Base-by-base conservation (phyloP, 2,329 filamentous ascomycete species). In the Arthrobotrys conoides region DNA sequence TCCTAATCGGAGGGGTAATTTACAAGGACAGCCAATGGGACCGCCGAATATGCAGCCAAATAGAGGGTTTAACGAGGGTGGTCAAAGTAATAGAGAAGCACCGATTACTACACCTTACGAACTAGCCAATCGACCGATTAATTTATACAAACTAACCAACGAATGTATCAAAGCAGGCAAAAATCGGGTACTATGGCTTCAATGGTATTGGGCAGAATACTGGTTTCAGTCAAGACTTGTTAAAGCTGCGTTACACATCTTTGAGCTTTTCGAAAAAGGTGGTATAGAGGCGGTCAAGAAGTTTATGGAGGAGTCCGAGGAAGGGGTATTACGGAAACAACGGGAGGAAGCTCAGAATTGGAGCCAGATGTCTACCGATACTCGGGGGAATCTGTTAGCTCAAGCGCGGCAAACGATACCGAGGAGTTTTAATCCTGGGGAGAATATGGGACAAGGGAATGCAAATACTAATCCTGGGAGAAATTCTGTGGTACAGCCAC, bases 81-180 rank as follows among this genome's bases (percentile, higher is more conserved):
- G n/a, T n/a, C n/a, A n/a, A n/a, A n/a, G n/a, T n/a, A n/a, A n/a
- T n/a, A n/a, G n/a, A n/a, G n/a, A n/a, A n/a, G n/a, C n/a, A n/a
- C n/a, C n/a, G n/a, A n/a, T n/a, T n/a, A n/a, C n/a, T 33, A 55
- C 49, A 30, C 66, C 66, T 8, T 14, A 61, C 5, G 33, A 44
- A 30, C 46, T 70, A 22, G 51, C 53, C 5, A 70, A 49, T 16
- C 51, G 53, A 14, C 66, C 51, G 38, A 61, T 70, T 1, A 41
- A 70, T 48, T 22, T 33, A 1, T n/a, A 49, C 3, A 10, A n/a
- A 6, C 6, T 70, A 9, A 22, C 51, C 2, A 18, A 24, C 1
- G 36, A 70, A 20, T 59, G 38, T 12, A 8, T 61, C 3, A 18
- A 22, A 3, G 30, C 51, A 4, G 20, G 16, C 2, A 33, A 70